phyloP scores from a whole-genome alignment of 2,329 filamentous ascomycete genomes.

The Xylaria digitata region DNA sequence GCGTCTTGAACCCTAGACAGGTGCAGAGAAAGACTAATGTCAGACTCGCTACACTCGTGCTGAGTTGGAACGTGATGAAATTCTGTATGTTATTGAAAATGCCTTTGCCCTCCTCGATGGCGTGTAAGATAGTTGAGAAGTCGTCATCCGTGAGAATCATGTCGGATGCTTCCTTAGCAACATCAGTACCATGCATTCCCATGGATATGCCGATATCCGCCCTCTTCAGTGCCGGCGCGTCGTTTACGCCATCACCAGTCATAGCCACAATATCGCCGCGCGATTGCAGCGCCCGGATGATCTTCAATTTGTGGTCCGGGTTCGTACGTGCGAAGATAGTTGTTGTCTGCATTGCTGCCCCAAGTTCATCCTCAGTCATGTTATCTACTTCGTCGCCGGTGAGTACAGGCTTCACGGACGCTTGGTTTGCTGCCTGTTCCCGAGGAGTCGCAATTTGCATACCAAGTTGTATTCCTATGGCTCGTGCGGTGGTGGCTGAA shows the following conservation, averaged over 20 bases:
- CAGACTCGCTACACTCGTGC: slow-evolving; percentile 93
- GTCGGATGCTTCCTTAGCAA: slow-evolving; percentile 95
- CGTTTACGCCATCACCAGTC: slow-evolving; percentile 98
- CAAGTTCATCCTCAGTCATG: slow-evolving; percentile 87
- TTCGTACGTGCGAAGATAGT: slow-evolving; percentile 97
- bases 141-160: slow-evolving; percentile 93
- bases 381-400: slow-evolving; percentile 91
- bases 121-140: slow-evolving; percentile 90
- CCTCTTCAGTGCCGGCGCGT: slow-evolving; percentile 95
- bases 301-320: slow-evolving; percentile 98
- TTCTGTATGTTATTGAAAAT: slow-evolving; percentile 99
- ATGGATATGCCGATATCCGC: slow-evolving; percentile 98
- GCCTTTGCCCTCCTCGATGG: slow-evolving; percentile 98
- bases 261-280: slow-evolving; percentile 97
- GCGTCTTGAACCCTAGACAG: slow-evolving; percentile 91
- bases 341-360: slow-evolving; percentile 85
- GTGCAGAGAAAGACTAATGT: slow-evolving; percentile 93
- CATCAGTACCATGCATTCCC: slow-evolving; percentile 94
- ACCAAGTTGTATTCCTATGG: slow-evolving; percentile 93
- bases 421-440: slow-evolving; percentile 64
- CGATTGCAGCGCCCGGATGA: slow-evolving; percentile 88
- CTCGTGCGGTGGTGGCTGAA: slow-evolving; percentile 91
- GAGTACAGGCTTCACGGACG: slow-evolving; percentile 77
- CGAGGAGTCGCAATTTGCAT: slow-evolving; percentile 78
- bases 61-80: slow-evolving; percentile 97